Evolutionary conservation across 345 rosid genomes (phyloP).

Genomic region (Rhizophora mangle): DNA sequence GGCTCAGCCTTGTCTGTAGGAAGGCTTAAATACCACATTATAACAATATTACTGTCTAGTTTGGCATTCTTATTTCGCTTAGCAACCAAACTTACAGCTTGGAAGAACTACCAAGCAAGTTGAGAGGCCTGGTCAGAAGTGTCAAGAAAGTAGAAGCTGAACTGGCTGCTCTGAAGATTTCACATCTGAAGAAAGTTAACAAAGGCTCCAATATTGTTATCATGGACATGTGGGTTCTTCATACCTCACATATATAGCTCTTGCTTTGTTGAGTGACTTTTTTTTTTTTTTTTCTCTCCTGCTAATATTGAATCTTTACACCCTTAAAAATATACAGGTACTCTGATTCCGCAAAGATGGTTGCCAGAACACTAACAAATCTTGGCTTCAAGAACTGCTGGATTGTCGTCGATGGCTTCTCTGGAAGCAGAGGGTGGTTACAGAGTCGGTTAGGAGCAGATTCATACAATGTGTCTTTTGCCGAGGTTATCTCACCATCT

Average conservation of each 20-base stretch:
- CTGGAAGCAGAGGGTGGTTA: conserved; percentile 85
- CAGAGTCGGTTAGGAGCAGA: conserved; percentile 86
- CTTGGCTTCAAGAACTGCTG: conserved; percentile 82
- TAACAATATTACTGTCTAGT: neutral
- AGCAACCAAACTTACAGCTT: conserved; percentile 39
- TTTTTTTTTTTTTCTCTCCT: neutral
- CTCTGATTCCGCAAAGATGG: conserved; percentile 72
- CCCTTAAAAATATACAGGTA: conserved; percentile 41
- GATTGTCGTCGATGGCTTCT: conserved; percentile 73
- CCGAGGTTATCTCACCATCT: conserved; percentile 67
- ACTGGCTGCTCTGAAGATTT: conserved; percentile 80
- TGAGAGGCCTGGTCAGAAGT: conserved; percentile 65
- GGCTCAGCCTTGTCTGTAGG: no score
- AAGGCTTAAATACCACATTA: no score
- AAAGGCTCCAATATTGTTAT: conserved; percentile 80
- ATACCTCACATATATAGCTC: neutral
- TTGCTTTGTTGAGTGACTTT: neutral
- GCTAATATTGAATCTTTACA: neutral
- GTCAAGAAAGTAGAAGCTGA: conserved; percentile 85
- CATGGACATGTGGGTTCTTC: conserved; percentile 73
- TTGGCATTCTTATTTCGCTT: neutral
- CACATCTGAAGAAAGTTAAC: conserved; percentile 77
- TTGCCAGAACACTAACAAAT: conserved; percentile 61
- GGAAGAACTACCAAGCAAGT: conserved; percentile 80
- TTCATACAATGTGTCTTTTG: conserved; percentile 63